Evolutionary conservation across 2,329 filamentous ascomycete species (phyloP).

Genomic region (Colletotrichum sp.): DNA sequence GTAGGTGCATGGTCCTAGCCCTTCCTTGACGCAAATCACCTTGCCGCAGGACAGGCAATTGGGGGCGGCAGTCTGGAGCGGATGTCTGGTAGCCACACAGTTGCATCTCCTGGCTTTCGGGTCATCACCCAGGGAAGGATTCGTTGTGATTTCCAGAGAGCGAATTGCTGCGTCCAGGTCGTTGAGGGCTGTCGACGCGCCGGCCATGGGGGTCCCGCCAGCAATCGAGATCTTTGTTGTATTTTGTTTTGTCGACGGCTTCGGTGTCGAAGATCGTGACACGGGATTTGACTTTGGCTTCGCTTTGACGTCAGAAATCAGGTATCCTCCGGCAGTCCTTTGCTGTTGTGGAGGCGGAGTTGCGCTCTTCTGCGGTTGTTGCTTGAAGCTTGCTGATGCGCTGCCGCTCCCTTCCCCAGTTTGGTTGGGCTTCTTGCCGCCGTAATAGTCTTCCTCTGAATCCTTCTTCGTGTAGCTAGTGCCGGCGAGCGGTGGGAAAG

Average conservation of each 20-base stretch:
- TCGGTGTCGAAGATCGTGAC: slow-evolving; percentile 60
- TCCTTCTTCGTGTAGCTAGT: slow-evolving; percentile 77
- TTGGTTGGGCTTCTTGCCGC: slow-evolving; percentile 55
- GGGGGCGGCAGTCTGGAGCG: slow-evolving; percentile 86
- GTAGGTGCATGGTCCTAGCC: slow-evolving; percentile 91
- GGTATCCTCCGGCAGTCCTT: slow-evolving; percentile 74
- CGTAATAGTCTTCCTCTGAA: slow-evolving; percentile 76
- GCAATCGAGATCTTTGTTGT: slow-evolving; percentile 74
- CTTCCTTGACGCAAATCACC: slow-evolving; percentile 93
- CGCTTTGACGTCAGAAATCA: slow-evolving; percentile 79
- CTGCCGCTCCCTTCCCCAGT: slow-evolving; percentile 38
- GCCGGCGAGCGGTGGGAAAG: slow-evolving; percentile 68
- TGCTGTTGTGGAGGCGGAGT: slow-evolving; percentile 37
- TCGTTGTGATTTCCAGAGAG: slow-evolving; percentile 88
- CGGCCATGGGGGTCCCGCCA: slow-evolving; percentile 83
- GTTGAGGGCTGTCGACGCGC: slow-evolving; percentile 74
- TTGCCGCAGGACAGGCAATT: slow-evolving; percentile 95
- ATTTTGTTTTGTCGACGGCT: slow-evolving; percentile 45
- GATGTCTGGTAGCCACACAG: slow-evolving; percentile 87
- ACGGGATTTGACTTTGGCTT: slow-evolving; percentile 60
- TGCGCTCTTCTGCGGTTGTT: slow-evolving; percentile 24
- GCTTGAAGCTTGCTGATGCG: slow-evolving; percentile 41
- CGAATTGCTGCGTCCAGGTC: slow-evolving; percentile 84
- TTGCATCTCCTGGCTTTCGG: slow-evolving; percentile 74
- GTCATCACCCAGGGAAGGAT: slow-evolving; percentile 69